phyloP scores from a whole-genome alignment of 129 eudicot species.

The Pittosporum tobira region DNA sequence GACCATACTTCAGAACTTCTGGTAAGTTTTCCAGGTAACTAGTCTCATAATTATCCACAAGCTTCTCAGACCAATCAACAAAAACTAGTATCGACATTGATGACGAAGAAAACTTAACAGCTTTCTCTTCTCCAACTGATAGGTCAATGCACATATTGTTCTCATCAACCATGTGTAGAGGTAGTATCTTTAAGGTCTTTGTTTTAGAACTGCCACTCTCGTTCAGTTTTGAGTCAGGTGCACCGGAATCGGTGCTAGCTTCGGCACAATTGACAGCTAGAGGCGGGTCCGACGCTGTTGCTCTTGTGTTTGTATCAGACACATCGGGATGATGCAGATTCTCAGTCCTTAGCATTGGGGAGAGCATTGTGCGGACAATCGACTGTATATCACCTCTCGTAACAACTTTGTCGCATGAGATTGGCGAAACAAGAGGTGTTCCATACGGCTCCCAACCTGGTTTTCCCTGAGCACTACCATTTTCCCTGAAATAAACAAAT shows the following conservation, averaged over 20 bases:
- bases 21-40: constrained; percentile 68
- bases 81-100: constrained; percentile 72
- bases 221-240: constrained; percentile 25
- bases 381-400: constrained; percentile 83
- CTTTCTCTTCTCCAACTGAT: constrained; percentile 73
- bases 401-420: constrained; percentile 58
- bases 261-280: constrained; percentile 16
- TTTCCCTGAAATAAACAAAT: constrained; percentile 32
- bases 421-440: constrained; percentile 79
- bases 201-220: constrained; percentile 29
- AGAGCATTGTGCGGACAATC: constrained; percentile 68
- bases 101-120: constrained; percentile 63
- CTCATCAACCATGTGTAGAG: constrained; percentile 80
- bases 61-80: constrained; percentile 84
- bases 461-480: constrained; percentile 43
- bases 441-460: constrained; percentile 87
- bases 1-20: constrained; percentile 69
- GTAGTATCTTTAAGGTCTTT: constrained; percentile 40
- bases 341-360: constrained; percentile 60
- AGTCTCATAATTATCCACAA: constrained; percentile 66
- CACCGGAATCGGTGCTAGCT: constrained; percentile 24
- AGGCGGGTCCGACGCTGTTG: constrained; percentile 29
- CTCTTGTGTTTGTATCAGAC: constrained; percentile 24
- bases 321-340: constrained; percentile 13
- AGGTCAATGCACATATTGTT: constrained; percentile 81